These are phyloP conservation scores for Gelatoporia subvermispora DNA, from an alignment of 768 basidiomycete species.

Conservation along the genomic window DNA sequence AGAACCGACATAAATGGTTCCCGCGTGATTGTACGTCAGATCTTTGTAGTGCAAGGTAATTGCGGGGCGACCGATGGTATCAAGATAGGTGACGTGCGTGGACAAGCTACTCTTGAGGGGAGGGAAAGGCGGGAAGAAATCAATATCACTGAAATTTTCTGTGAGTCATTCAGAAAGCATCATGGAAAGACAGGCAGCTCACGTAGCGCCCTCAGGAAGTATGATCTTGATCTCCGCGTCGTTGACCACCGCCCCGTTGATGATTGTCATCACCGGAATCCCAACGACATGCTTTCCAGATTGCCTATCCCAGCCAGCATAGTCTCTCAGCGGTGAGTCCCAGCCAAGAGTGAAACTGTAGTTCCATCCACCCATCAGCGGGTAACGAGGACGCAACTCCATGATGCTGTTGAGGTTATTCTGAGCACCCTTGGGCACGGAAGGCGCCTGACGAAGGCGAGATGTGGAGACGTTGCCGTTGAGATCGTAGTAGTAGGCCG, in stretches of 20 bases:
- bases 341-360: constrained; percentile 93
- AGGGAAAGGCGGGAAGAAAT: constrained; percentile 74
- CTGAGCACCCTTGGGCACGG: constrained; percentile 52
- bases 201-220: constrained; percentile 95
- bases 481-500: constrained; percentile 85
- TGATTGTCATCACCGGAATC: constrained; percentile 80
- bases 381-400: constrained; percentile 87
- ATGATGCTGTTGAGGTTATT: constrained; percentile 59
- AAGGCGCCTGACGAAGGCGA: constrained; percentile 65
- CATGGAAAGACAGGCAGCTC: constrained; percentile 26
- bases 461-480: constrained; percentile 98
- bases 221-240: constrained; percentile 76
- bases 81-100: constrained; percentile 85
- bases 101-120: constrained; percentile 54
- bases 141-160: constrained; percentile 57
- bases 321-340: constrained; percentile 81
- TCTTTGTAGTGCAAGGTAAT: constrained; percentile 69
- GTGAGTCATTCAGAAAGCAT: constrained; percentile 3
- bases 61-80: constrained; percentile 82
- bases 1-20: constrained; percentile 72
- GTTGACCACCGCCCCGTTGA: constrained; percentile 78
- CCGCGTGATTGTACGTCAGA: constrained; percentile 75
- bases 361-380: constrained; percentile 95
- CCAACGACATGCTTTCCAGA: constrained; percentile 67
- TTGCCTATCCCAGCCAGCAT: constrained; percentile 56